phyloP scores from a whole-genome alignment of 768 basidiomycete species.

The Auricularia sp. region DNA sequence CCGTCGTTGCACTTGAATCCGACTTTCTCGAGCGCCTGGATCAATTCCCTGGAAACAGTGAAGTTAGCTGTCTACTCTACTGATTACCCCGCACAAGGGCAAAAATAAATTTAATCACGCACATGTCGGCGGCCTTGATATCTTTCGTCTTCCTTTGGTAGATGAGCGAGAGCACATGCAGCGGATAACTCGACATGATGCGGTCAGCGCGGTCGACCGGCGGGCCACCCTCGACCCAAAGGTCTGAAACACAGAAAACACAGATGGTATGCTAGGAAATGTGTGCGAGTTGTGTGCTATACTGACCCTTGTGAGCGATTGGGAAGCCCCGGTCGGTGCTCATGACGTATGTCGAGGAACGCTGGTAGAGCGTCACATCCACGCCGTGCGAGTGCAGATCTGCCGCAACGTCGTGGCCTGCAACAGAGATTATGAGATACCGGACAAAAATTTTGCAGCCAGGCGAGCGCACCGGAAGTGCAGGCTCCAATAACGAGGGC shows the following conservation, averaged over 20 bases:
- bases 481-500: slow-evolving; percentile 60
- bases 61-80: no score
- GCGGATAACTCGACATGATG: slow-evolving; percentile 37
- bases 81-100: no score
- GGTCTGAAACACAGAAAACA: slow-evolving; percentile 4
- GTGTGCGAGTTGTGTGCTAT: no score
- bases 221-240: slow-evolving; percentile 40
- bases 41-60: slow-evolving; percentile 27
- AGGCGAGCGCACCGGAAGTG: slow-evolving; percentile 34
- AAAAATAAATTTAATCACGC: slow-evolving; percentile 7
- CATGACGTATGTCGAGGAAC: slow-evolving; percentile 48
- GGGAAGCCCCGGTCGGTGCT: slow-evolving; percentile 31
- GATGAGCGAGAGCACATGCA: slow-evolving; percentile 23
- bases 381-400: slow-evolving; percentile 37
- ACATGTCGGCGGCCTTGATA: slow-evolving; percentile 51
- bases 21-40: slow-evolving; percentile 43
- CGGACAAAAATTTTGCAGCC: no score
- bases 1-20: slow-evolving; percentile 51
- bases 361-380: slow-evolving; percentile 37
- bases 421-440: background rate
- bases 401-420: slow-evolving; percentile 40
- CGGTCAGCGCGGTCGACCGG: slow-evolving; percentile 41
- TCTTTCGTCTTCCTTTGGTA: slow-evolving; percentile 27
- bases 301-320: slow-evolving; percentile 20
- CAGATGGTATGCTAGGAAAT: no score